Evolutionary conservation across 2,329 filamentous ascomycete genomes (phyloP).

Genomic region (Cordyceps militaris): DNA sequence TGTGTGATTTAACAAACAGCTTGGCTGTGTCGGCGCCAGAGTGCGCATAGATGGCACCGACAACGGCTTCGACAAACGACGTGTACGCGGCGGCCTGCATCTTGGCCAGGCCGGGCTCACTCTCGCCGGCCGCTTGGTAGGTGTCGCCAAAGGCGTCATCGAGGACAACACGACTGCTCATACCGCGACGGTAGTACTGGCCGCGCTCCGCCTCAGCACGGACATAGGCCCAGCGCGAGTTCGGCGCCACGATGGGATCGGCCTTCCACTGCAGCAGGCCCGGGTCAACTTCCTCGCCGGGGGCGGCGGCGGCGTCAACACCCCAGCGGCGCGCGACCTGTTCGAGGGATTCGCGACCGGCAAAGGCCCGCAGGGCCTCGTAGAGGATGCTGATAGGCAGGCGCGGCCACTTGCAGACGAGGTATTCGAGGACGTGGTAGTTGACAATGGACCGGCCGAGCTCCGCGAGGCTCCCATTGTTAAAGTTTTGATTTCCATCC

Average conservation of each 20-base stretch:
- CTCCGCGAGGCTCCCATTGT: slow-evolving; percentile 77
- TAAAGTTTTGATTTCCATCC: slow-evolving; percentile 72
- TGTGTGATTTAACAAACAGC: slow-evolving; percentile 74
- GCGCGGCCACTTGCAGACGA: slow-evolving; percentile 84
- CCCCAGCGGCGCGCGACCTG: slow-evolving; percentile 81
- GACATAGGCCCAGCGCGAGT: slow-evolving; percentile 44
- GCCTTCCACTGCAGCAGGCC: slow-evolving; percentile 76
- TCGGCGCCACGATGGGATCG: slow-evolving; percentile 37
- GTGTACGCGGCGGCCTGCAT: slow-evolving; percentile 69
- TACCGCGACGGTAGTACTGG: slow-evolving; percentile 52
- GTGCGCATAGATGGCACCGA: slow-evolving; percentile 82
- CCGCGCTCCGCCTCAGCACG: slow-evolving; percentile 43
- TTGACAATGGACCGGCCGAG: slow-evolving; percentile 77
- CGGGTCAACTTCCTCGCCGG: slow-evolving; percentile 85
- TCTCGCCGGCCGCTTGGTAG: slow-evolving; percentile 23
- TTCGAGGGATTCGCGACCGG: slow-evolving; percentile 66
- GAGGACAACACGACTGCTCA: slow-evolving; percentile 71
- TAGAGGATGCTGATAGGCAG: slow-evolving; percentile 84
- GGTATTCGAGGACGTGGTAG: slow-evolving; percentile 82
- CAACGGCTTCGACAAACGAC: slow-evolving; percentile 73
- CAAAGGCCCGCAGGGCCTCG: slow-evolving; percentile 77
- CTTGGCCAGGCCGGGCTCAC: slow-evolving; percentile 42
- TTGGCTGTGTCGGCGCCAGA: slow-evolving; percentile 71
- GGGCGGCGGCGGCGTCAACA: slow-evolving; percentile 77
- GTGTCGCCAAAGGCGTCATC: slow-evolving; percentile 79